Base-by-base conservation (phyloP, 2,329 filamentous ascomycete genomes). In the Aspergillus hiratsukae region DNA sequence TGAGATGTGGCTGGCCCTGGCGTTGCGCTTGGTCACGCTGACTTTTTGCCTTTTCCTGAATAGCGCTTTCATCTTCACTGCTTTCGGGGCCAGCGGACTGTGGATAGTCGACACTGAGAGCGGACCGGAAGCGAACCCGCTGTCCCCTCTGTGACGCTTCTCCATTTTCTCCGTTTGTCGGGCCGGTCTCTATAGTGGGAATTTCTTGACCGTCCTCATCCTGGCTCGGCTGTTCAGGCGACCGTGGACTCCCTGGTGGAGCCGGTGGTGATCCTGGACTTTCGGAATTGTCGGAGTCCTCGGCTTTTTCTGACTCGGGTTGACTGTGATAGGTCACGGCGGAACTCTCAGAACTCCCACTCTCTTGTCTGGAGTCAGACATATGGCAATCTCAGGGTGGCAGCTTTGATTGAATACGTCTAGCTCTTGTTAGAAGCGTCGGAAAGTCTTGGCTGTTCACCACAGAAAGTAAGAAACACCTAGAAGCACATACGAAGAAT, bases 71-170 rank as follows among this genome's bases (percentile, higher is more conserved):
- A 43, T 21, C 43, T 14, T 46, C 43, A 3, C 43, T 46, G 5
- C 10, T 46, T 14, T 14, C 43, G 10, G 43, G 43, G 8, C 19
- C 8, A 14, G 23, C 23, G 4, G 19, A 19, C 43, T 46, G 5
- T 6, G 19, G 19, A 11, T 46, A 46, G 21, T 46, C 43, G 19
- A 46, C 51, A 10, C 4, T 51, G 25, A 40, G 25, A 8, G 54
- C 54, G 14, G 63, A 64, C 37, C 61, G 57, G 48, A 64, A 66
- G 27, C 55, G 62, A 7, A 66, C 58, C 3, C 58, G 59, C 23
- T 46, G 43, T 46, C 10, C 27, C 43, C 11, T 46, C 11, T 21
- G 43, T 23, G 43, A 46, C 3, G 11, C 11, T 23, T 14, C 21
- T 14, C 23, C 19, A 0, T 46, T 23, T 23, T 14, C 21, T 7